phyloP scores from a whole-genome alignment of 441 rosid genomes.

The Populus hybrid region DNA sequence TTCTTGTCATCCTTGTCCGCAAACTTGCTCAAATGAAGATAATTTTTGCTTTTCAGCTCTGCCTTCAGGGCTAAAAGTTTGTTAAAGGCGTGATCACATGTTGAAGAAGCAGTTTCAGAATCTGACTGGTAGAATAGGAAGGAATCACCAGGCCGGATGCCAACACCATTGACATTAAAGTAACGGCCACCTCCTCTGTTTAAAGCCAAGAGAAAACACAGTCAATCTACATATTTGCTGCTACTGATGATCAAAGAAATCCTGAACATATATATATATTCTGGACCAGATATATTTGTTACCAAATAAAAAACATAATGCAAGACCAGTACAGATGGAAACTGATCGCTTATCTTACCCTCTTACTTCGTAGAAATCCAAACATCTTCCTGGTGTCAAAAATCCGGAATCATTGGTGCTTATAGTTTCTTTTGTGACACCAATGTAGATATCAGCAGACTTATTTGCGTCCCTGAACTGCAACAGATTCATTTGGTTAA shows the following conservation, averaged over 20 bases:
- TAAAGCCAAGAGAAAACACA: background rate
- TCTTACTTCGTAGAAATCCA: slow-evolving; percentile 34
- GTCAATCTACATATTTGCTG: background rate
- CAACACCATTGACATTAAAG: slow-evolving; percentile 37
- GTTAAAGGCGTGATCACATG: slow-evolving; percentile 20
- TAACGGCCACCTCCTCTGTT: slow-evolving; percentile 26
- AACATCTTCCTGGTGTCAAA: slow-evolving; percentile 8
- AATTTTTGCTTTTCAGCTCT: background rate
- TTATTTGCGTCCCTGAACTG: slow-evolving; percentile 27
- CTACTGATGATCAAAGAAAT: background rate
- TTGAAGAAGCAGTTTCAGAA: slow-evolving; percentile 30
- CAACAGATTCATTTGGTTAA: background rate
- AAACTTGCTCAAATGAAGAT: background rate
- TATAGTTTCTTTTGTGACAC: slow-evolving; percentile 31
- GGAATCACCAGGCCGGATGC: slow-evolving; percentile 40
- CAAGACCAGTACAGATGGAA: background rate
- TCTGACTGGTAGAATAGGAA: slow-evolving; percentile 50
- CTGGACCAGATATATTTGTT: background rate
- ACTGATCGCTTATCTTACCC: slow-evolving; percentile 23
- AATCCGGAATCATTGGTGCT: slow-evolving; percentile 5
- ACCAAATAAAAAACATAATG: background rate
- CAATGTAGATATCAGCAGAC: slow-evolving; percentile 30
- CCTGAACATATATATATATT: background rate
- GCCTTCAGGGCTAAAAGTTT: slow-evolving; percentile 20
- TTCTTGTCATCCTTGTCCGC: background rate